Base-by-base conservation (phyloP, 2,329 filamentous ascomycete genomes). In the Xylariaceae sp. region DNA sequence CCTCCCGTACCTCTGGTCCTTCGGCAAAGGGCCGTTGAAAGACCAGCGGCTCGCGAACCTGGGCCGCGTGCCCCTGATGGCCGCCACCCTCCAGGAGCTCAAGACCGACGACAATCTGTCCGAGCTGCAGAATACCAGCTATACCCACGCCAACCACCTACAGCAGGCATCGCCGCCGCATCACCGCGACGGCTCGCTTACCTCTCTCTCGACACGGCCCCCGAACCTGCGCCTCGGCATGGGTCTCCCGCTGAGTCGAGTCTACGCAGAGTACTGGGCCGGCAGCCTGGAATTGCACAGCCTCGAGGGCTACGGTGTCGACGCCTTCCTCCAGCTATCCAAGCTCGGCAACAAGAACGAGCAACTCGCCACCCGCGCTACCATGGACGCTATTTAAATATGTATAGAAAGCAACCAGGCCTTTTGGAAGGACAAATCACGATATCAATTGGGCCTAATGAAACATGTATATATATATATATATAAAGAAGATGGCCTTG, bases 221-320 rank as follows among this genome's bases (percentile, higher is more conserved):
- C 90, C 92, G 0, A 84, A 95, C 57, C 68, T 97, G 45, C 78
- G 88, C 9, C 72, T 98, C 2, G 92, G 92, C 3, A 94, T 98
- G 74, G 92, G 92, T 1, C 65, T 98, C 36, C 92, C 92, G 0
- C 81, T 98, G 66, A 95, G 89, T 55, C 78, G 88, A 46, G 86
- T 97, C 3, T 98, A 97, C 62, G 88, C 90, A 18, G 90, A 97
- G 63, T 97, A 97, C 63, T 98, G 92, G 92, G 92, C 92, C 3
- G 92, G 92, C 16, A 92, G 78, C 53, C 68, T 98, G 7, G 85
- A 95, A 55, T 64, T 97, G 42, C 90, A 97, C 60, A 96, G 85
- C 56, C 68, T 98, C 6, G 90, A 96, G 59, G 94, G 92, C 1
- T 97, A 96, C 59, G 92, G 92, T 11, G 88, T 94, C 5, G 92